Percentiles rank a stretch among this genome's conserved stretches.
phyloP scores from a whole-genome alignment of 306 rosid genomes.

The Phaseolus lunatus region DNA sequence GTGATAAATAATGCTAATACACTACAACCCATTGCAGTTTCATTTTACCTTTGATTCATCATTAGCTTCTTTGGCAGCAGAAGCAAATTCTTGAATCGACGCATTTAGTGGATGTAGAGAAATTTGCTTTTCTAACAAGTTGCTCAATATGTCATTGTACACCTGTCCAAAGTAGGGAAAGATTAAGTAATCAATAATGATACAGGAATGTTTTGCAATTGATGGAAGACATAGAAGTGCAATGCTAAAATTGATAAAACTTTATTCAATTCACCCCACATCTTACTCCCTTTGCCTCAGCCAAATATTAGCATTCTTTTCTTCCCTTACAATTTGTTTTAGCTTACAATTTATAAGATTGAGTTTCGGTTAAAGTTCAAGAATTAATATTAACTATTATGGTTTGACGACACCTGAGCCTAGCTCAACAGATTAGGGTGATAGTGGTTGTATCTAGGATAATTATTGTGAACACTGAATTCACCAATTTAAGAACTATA shows the following conservation, averaged over 20 bases:
- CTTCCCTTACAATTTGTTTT: not conserved
- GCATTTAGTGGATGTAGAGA: slow-evolving; percentile 52
- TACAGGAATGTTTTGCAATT: not conserved
- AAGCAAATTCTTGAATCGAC: slow-evolving; percentile 64
- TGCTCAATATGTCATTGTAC: slow-evolving; percentile 54
- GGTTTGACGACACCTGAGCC: not conserved
- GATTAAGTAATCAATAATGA: not conserved
- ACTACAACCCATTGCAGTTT: not conserved
- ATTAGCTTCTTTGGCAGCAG: slow-evolving; percentile 64
- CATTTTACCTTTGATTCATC: slow-evolving; percentile 61
- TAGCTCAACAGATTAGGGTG: not conserved
- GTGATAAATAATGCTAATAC: not conserved
- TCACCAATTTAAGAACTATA: not conserved
- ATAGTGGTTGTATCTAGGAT: not conserved
- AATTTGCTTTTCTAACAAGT: slow-evolving; percentile 44
- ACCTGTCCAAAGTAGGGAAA: slow-evolving; percentile 43
- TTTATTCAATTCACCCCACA: slow-evolving; percentile 11
- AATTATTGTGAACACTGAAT: not conserved
- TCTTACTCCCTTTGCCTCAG: slow-evolving; percentile 8
- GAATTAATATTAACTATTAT: not conserved
- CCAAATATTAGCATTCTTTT: not conserved
- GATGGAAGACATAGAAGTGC: not conserved
- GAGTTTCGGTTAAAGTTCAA: too few species aligned
- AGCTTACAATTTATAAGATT: too few species aligned
- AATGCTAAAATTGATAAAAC: slow-evolving; percentile 11